phyloP scores from a whole-genome alignment of 75 land plant genomes.

The Sequoiadendron giganteum region DNA sequence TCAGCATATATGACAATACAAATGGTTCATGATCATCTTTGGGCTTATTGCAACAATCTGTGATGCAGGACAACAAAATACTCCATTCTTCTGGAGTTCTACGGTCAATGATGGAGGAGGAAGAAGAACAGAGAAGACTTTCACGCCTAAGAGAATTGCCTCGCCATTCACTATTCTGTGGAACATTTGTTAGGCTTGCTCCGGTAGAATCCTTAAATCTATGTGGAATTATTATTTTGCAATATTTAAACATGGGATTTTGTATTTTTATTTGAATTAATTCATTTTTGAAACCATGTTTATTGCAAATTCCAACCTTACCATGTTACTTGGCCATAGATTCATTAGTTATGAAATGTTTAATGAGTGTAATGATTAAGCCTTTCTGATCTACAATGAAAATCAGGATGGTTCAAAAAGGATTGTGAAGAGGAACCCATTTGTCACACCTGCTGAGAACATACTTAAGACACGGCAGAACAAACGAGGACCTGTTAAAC shows the following conservation, averaged over 20 bases:
- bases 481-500: slow-evolving; percentile 55
- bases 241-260: not conserved
- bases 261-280: not conserved
- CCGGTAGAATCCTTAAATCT: slow-evolving; percentile 37
- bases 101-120: slow-evolving; percentile 60
- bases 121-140: slow-evolving; percentile 54
- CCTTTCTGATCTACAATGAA: not conserved
- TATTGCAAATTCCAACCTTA: not conserved
- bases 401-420: slow-evolving; percentile 87
- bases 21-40: not conserved
- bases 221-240: not conserved
- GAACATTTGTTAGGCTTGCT: slow-evolving; percentile 69
- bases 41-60: slow-evolving; percentile 2
- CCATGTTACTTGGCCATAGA: not conserved
- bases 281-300: not conserved
- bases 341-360: not conserved
- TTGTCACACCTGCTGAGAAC: slow-evolving; percentile 35
- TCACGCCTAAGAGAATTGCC: slow-evolving; percentile 30
- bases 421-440: slow-evolving; percentile 68
- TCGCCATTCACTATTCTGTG: slow-evolving; percentile 74
- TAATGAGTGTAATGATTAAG: not conserved
- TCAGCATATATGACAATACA: not conserved
- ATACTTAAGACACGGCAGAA: slow-evolving; percentile 43
- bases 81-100: slow-evolving; percentile 42
- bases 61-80: slow-evolving; percentile 29